Base-by-base conservation (phyloP, 2,329 filamentous ascomycete genomes). In the Pleurostoma richardsiae region DNA sequence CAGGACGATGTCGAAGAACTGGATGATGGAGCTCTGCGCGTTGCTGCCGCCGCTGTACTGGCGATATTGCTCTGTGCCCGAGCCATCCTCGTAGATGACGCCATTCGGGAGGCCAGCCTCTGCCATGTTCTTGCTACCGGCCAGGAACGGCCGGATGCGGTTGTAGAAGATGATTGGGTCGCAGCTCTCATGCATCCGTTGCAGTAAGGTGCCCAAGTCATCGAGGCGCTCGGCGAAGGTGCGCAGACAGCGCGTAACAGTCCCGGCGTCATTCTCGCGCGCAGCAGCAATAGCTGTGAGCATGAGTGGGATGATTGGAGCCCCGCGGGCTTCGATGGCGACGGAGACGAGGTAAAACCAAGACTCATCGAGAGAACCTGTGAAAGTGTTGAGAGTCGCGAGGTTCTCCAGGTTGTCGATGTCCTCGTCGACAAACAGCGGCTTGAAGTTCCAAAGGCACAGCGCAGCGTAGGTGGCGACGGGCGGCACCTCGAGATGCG, bases 271-370 rank as follows among this genome's bases (percentile, higher is more conserved):
- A 48, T 80, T 77, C 26, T 77, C 70, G 43, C 90, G 82, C 27
- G 85, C 91, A 33, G 91, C 91, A 44, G 80, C 75, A 48, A 99
- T 91, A 41, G 94, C 94, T 39, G 83, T 78, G 39, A 99, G 74
- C 89, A 96, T 96, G 49, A 96, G 71, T 0, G 90, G 84, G 45
- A 99, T 84, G 48, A 91, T 87, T 4, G 90, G 88, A 0, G 85
- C 94, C 29, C 90, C 92, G 47, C 90, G 85, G 46, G 91, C 90
- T 69, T 99, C 94, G 53, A 99, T 96, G 52, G 92, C 94, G 3
- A 96, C 88, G 0, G 90, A 96, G 44, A 97, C 83, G 10, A 99
- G 77, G 64, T 97, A 99, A 64, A 99, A 99, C 94, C 94, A 99
- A 52, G 94, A 96, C 70, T 99, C 94, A 62, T 99, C 94, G 46